phyloP scores from a whole-genome alignment of 768 basidiomycete species.

The Phallus indusiatus region DNA sequence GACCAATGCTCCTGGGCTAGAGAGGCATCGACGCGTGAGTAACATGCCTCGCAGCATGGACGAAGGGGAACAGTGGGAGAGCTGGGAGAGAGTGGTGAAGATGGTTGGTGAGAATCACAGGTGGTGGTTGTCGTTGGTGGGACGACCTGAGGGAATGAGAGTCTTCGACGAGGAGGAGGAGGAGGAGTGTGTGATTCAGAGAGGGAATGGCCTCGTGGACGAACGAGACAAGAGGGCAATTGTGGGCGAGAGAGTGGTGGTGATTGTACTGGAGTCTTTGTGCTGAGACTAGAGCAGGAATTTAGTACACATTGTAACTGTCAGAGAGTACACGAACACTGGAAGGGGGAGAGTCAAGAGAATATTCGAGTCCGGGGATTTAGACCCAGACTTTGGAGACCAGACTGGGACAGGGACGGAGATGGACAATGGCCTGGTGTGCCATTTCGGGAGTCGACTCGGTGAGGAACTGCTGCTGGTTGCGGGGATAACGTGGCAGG shows the following conservation, averaged over 20 bases:
- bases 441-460: conserved; percentile 31
- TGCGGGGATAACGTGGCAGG: conserved; percentile 65
- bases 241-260: conserved; percentile 1
- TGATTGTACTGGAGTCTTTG: conserved; percentile 44
- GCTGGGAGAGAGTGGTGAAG: background rate
- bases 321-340: background rate
- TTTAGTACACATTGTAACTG: conserved; percentile 22
- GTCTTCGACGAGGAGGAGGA: conserved; percentile 37
- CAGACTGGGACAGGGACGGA: conserved; percentile 64
- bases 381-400: conserved; percentile 16
- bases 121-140: background rate
- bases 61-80: conserved; percentile 53
- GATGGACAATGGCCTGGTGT: conserved; percentile 59
- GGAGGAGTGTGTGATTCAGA: conserved; percentile 37
- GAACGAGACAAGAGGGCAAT: background rate
- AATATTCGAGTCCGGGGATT: conserved; percentile 13
- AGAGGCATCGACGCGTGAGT: conserved; percentile 46
- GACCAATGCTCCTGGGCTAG: conserved; percentile 45
- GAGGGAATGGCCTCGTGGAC: background rate
- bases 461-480: too few relatives aligned
- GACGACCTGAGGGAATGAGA: conserved; percentile 14
- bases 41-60: conserved; percentile 60
- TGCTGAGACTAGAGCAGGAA: conserved; percentile 43
- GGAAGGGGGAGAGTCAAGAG: conserved; percentile 6
- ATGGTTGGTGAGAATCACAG: background rate